Evolutionary conservation across 148 eudicot genomes (phyloP).

Genomic region (Polygonum maritimum): DNA sequence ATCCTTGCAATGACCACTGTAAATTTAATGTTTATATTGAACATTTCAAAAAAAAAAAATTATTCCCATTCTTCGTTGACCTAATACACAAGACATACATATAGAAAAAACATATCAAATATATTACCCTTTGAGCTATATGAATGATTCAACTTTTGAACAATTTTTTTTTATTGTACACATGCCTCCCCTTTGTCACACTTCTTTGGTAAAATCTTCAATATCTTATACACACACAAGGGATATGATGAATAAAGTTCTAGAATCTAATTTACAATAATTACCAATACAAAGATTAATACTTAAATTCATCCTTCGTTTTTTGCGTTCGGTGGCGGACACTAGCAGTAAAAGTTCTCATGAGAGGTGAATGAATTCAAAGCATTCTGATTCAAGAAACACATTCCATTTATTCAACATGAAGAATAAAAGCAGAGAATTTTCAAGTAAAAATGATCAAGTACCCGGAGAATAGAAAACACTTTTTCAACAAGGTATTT

Average conservation of each 20-base stretch:
- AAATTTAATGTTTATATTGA: not conserved
- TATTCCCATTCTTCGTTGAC: not conserved
- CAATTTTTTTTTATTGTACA: not conserved
- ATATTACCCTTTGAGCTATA: not conserved
- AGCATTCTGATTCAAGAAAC: conserved; percentile 10
- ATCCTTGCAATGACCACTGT: not conserved
- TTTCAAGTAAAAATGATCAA: not conserved
- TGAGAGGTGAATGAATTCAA: conserved; percentile 12
- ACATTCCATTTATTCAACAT: not conserved
- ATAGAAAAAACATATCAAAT: not conserved
- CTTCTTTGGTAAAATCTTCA: not conserved
- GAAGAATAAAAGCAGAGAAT: not conserved
- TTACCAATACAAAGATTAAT: not conserved
- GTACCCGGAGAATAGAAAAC: conserved; percentile 48
- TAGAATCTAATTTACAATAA: not conserved
- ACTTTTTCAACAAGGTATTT: conserved; percentile 42
- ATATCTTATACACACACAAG: not conserved
- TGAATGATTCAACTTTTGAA: not conserved
- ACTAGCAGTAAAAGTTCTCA: conserved; percentile 15
- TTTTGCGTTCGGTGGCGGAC: not conserved
- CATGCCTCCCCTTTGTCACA: not conserved
- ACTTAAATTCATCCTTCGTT: too few species aligned
- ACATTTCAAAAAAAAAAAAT: not conserved
- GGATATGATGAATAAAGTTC: not conserved
- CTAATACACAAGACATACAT: too few species aligned